phyloP scores from a whole-genome alignment of 140 eudicot genomes.

The Flaveria floridana region DNA sequence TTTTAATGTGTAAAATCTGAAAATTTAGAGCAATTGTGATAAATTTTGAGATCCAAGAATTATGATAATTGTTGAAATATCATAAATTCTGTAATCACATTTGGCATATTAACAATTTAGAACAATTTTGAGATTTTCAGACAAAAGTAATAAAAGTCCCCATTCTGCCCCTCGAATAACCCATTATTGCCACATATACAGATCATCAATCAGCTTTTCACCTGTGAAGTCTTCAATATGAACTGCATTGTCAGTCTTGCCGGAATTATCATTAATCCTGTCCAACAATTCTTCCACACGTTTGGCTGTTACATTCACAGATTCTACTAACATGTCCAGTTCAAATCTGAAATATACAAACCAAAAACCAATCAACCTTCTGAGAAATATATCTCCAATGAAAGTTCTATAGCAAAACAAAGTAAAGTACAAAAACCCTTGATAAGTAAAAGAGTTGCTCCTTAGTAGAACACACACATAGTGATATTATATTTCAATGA shows the following conservation, averaged over 20 bases:
- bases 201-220: slow-evolving; percentile 32
- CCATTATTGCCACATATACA: not conserved
- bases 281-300: slow-evolving; percentile 80
- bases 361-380: slow-evolving; percentile 24
- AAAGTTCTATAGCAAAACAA: slow-evolving; percentile 2
- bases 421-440: slow-evolving; percentile 20
- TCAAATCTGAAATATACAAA: slow-evolving; percentile 68
- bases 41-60: not conserved
- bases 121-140: not conserved
- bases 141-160: slow-evolving; percentile 10
- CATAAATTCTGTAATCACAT: not conserved
- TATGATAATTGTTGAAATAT: not conserved
- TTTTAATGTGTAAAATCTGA: not conserved
- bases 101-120: not conserved
- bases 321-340: slow-evolving; percentile 86
- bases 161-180: slow-evolving; percentile 2
- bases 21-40: not conserved
- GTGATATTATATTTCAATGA: slow-evolving; percentile 6
- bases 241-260: slow-evolving; percentile 48
- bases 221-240: slow-evolving; percentile 83
- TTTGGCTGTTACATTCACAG: slow-evolving; percentile 76
- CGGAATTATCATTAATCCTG: slow-evolving; percentile 55
- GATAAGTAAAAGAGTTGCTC: slow-evolving; percentile 6
- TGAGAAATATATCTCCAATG: slow-evolving; percentile 16
- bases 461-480: not conserved